A percentile compares a stretch with the other conserved stretches of the same genome.
Conservation (phyloP, 306 rosid species). For the Prunus salicina region DNA sequence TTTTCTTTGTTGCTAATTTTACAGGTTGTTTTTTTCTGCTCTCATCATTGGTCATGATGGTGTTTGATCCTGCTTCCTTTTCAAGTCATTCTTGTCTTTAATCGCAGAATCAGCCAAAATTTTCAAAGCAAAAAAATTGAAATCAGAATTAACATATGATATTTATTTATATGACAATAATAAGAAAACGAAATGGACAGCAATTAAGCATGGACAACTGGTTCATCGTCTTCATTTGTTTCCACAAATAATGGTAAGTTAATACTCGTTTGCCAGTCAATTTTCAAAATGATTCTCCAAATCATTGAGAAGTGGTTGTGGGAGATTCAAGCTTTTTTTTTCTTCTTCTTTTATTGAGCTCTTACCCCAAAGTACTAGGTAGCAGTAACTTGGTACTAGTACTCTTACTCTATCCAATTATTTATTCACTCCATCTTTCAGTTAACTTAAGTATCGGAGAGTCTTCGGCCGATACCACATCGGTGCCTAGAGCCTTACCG, state of each 20-base stretch:
- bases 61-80: neutral
- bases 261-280: constrained; percentile 3
- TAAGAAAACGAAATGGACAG: neutral
- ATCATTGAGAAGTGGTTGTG: neutral
- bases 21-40: neutral
- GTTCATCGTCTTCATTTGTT: neutral
- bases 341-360: neutral
- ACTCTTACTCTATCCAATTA: no score
- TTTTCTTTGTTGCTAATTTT: neutral
- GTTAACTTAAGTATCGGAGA: no score
- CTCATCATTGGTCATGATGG: constrained; percentile 20
- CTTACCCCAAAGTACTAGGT: no score
- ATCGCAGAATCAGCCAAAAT: neutral
- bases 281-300: neutral
- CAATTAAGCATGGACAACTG: neutral
- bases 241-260: constrained; percentile 1
- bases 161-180: neutral
- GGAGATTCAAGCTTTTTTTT: neutral
- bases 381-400: no score
- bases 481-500: no score
- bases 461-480: no score
- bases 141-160: neutral
- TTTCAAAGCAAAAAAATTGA: neutral
- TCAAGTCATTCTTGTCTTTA: constrained; percentile 1
- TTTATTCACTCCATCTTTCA: no score